A percentile compares a stretch with the other conserved stretches of the same genome.
Evolutionary conservation across 1,284 basidiomycete genomes (phyloP).

Genomic region (Coniophora puteana): DNA sequence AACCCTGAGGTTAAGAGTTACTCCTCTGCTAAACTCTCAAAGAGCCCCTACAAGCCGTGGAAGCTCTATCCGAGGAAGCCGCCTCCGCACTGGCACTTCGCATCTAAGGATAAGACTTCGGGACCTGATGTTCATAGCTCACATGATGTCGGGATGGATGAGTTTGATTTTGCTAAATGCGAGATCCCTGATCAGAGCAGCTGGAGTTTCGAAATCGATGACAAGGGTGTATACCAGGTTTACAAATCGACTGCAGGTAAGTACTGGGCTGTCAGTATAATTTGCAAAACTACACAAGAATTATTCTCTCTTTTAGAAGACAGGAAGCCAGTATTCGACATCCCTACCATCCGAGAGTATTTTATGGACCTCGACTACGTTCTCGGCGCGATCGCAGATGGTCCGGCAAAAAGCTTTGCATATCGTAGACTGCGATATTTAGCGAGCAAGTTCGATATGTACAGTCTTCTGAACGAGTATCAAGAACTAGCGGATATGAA

Average conservation of each 20-base stretch:
- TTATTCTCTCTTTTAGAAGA: conserved; percentile 21
- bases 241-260: conserved; percentile 48
- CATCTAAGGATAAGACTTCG: conserved; percentile 44
- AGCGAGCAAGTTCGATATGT: conserved; percentile 95
- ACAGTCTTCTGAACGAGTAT: conserved; percentile 89
- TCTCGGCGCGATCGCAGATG: conserved; percentile 83
- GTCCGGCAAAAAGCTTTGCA: conserved; percentile 95
- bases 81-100: conserved; percentile 92
- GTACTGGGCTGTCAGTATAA: conserved; percentile 8
- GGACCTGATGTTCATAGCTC: not conserved
- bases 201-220: conserved; percentile 74
- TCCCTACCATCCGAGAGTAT: conserved; percentile 91
- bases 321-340: conserved; percentile 65
- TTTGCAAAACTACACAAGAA: conserved; percentile 5
- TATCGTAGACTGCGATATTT: conserved; percentile 92
- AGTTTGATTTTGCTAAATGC: conserved; percentile 68
- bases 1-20: no score
- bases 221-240: conserved; percentile 85
- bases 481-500: conserved; percentile 98
- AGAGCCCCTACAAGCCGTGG: conserved; percentile 58
- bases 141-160: conserved; percentile 48
- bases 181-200: conserved; percentile 63
- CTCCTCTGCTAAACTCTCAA: conserved; percentile 40
- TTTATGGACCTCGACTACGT: conserved; percentile 96
- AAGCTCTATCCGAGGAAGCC: conserved; percentile 88